These are phyloP conservation scores for Ogataea methylovora DNA, from an alignment of 805 yeast genomes.

Conservation along the genomic window DNA sequence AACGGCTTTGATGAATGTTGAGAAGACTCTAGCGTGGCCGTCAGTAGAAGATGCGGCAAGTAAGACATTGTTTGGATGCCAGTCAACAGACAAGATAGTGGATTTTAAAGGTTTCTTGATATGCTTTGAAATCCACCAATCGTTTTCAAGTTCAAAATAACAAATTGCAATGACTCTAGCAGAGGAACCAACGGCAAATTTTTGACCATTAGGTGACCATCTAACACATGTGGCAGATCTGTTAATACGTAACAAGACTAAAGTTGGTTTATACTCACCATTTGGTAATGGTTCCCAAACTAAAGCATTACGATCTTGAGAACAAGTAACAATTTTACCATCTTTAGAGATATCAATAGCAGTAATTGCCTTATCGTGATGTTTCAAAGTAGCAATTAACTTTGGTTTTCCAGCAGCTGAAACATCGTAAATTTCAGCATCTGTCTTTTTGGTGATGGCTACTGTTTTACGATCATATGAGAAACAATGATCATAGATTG, in stretches of 20 bases:
- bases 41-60: slow-evolving; percentile 90
- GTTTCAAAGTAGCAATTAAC: slow-evolving; percentile 58
- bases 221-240: slow-evolving; percentile 91
- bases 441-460: slow-evolving; percentile 76
- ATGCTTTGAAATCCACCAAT: slow-evolving; percentile 99
- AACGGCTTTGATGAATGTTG: slow-evolving; percentile 81
- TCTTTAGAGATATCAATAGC: slow-evolving; percentile 86
- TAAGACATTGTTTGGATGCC: slow-evolving; percentile 92
- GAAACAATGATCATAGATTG: slow-evolving; percentile 89
- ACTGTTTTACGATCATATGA: slow-evolving; percentile 54
- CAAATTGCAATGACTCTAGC: slow-evolving; percentile 93
- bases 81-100: slow-evolving; percentile 71
- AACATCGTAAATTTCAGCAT: slow-evolving; percentile 67
- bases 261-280: slow-evolving; percentile 68
- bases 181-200: slow-evolving; percentile 96
- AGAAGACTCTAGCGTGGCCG: slow-evolving; percentile 84
- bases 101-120: slow-evolving; percentile 91
- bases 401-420: slow-evolving; percentile 45
- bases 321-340: slow-evolving; percentile 91
- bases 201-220: slow-evolving; percentile 94
- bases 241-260: slow-evolving; percentile 86
- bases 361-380: slow-evolving; percentile 91
- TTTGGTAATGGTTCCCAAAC: slow-evolving; percentile 82
- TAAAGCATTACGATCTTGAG: slow-evolving; percentile 95
- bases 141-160: slow-evolving; percentile 91